Percentiles rank a stretch among this genome's conserved stretches.
Conservation (phyloP, 2,329 filamentous ascomycete species). For the Trichoderma harzianum region DNA sequence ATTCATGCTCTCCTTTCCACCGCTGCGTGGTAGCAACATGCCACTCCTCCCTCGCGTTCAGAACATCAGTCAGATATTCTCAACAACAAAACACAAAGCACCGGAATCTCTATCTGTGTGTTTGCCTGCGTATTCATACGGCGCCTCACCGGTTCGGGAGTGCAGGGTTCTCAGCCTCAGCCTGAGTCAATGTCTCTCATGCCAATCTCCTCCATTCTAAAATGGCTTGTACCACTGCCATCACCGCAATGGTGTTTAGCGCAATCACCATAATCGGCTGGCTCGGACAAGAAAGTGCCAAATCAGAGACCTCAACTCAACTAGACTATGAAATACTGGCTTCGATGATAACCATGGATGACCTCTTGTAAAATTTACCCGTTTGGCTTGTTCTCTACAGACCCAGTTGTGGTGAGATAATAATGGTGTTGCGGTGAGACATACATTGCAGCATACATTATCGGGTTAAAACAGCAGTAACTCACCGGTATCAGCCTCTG, state of each 20-base stretch:
- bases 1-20: not conserved
- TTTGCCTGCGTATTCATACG: not conserved
- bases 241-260: not conserved
- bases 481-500: not conserved
- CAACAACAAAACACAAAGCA: not conserved
- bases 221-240: not conserved
- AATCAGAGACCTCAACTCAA: not conserved
- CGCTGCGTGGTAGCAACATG: not conserved
- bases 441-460: not conserved
- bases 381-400: not conserved
- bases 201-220: not conserved
- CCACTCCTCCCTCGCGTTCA: too few species aligned
- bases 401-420: not conserved
- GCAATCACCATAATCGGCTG: not conserved
- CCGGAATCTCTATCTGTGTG: not conserved
- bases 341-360: not conserved
- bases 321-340: too few species aligned
- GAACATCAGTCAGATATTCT: too few species aligned
- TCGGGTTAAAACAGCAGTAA: not conserved
- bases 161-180: not conserved
- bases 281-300: not conserved
- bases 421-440: not conserved
- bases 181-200: slow-evolving; percentile 3
- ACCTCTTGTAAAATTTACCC: not conserved
- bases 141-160: not conserved